These are phyloP conservation scores for Chlamydomonas incerta DNA, from an alignment of 139 green algal genomes.

Conservation along the genomic window DNA sequence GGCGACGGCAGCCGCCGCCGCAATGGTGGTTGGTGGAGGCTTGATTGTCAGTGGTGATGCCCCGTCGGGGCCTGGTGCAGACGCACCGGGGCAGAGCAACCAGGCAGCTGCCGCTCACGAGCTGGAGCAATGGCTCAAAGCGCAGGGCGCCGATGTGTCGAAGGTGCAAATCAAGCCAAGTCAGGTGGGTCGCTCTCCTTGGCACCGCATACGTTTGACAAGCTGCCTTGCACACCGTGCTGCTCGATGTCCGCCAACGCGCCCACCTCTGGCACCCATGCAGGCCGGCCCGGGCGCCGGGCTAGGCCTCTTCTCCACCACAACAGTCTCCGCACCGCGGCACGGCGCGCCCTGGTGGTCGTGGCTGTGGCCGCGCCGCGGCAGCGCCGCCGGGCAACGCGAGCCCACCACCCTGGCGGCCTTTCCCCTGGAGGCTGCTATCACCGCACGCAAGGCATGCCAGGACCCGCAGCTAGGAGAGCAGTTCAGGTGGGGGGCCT, in stretches of 20 bases:
- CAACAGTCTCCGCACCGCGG: not conserved
- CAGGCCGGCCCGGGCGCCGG: conserved; percentile 28
- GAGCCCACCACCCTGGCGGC: conserved; percentile 42
- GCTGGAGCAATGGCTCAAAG: conserved; percentile 13
- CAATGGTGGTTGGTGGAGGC: not conserved
- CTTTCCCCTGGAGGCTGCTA: conserved; percentile 48
- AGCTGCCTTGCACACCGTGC: too few relatives aligned
- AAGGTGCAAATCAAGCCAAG: not conserved
- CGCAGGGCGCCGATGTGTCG: conserved; percentile 10
- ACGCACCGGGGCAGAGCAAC: too few relatives aligned
- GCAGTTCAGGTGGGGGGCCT: conserved; percentile 34
- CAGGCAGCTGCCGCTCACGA: not conserved
- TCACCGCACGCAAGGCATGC: conserved; percentile 47
- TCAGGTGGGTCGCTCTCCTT: not conserved
- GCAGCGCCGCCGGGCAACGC: not conserved
- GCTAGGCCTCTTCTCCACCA: conserved; percentile 1
- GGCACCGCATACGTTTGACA: too few relatives aligned
- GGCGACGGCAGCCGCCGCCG: not conserved
- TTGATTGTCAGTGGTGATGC: not conserved
- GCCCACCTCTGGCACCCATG: too few relatives aligned
- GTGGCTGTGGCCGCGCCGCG: conserved; percentile 27
- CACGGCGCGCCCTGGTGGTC: conserved; percentile 11
- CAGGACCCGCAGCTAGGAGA: conserved; percentile 28
- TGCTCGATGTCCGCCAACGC: too few relatives aligned
- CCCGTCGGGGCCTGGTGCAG: not conserved